Conservation (phyloP, 371 early-diverging fungal genomes). For the Mucor racemosus region DNA sequence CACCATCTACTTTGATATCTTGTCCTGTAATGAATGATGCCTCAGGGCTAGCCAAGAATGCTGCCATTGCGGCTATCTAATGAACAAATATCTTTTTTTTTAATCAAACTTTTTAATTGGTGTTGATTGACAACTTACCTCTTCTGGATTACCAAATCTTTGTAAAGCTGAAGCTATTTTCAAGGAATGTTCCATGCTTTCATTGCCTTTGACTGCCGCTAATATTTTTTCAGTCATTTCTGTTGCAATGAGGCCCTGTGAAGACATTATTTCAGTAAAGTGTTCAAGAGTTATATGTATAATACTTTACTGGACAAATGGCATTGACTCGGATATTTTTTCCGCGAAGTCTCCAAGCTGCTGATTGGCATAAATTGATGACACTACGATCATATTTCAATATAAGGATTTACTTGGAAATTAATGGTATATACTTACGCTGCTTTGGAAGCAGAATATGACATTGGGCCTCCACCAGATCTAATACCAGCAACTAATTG, state of each 20-base stretch:
- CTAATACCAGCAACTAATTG: slow-evolving; percentile 46
- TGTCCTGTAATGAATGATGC: slow-evolving; percentile 16
- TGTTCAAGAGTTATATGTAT: neutral
- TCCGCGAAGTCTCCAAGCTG: slow-evolving; percentile 47
- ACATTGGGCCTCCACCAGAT: slow-evolving; percentile 47
- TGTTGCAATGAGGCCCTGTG: slow-evolving; percentile 58
- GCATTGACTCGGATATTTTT: slow-evolving; percentile 60
- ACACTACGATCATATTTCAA: slow-evolving; percentile 32
- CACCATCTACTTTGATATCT: slow-evolving; percentile 17
- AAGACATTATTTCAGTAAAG: neutral
- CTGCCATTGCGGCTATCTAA: slow-evolving; percentile 10
- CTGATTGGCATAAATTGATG: slow-evolving; percentile 54
- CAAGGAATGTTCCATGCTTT: neutral
- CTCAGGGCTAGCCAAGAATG: slow-evolving; percentile 10
- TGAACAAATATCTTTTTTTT: neutral
- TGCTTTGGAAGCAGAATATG: slow-evolving; percentile 53
- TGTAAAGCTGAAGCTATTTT: slow-evolving; percentile 1
- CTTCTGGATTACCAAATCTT: neutral
- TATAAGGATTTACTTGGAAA: neutral
- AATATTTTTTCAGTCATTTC: slow-evolving; percentile 46
- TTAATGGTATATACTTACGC: slow-evolving; percentile 20
- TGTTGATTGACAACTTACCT: neutral
- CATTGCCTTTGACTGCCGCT: neutral
- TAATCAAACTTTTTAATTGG: slow-evolving; percentile 17
- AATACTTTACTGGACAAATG: slow-evolving; percentile 48